These are phyloP conservation scores for Cicer cuneatum DNA, from an alignment of 306 rosid species.

Conservation along the genomic window DNA sequence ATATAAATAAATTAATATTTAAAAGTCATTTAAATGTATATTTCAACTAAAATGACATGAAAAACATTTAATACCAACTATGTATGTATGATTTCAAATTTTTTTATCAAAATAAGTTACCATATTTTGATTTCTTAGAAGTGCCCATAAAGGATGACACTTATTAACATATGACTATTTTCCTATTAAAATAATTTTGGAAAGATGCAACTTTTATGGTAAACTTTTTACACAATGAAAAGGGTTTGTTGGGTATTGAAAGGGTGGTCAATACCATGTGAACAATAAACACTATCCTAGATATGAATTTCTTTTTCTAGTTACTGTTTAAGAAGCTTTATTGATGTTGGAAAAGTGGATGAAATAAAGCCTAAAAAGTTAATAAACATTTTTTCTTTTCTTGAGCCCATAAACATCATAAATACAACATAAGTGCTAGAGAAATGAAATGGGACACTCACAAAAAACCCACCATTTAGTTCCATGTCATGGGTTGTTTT, in stretches of 20 bases:
- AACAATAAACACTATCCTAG: constrained; percentile 36
- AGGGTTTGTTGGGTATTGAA: constrained; percentile 37
- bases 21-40: too few relatives aligned
- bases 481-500: constrained; percentile 96
- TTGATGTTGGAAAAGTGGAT: constrained; percentile 45
- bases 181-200: constrained; percentile 27
- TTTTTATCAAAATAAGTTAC: too few relatives aligned
- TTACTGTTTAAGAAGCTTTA: constrained; percentile 15
- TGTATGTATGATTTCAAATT: too few relatives aligned
- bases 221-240: constrained; percentile 37
- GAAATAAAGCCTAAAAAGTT: constrained; percentile 48
- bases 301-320: constrained; percentile 25
- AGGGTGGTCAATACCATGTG: constrained; percentile 43
- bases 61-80: too few relatives aligned
- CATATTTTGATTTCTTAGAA: too few relatives aligned
- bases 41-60: too few relatives aligned
- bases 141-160: too few relatives aligned
- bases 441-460: constrained; percentile 1
- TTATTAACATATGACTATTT: too few relatives aligned
- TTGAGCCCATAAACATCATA: constrained; percentile 73
- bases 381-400: constrained; percentile 45
- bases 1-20: too few relatives aligned
- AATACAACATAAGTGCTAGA: constrained; percentile 44
- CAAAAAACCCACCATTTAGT: constrained; percentile 72
- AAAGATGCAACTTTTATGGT: constrained; percentile 12